phyloP scores from a whole-genome alignment of 2,329 filamentous ascomycete genomes.

The Fulvia fulva region DNA sequence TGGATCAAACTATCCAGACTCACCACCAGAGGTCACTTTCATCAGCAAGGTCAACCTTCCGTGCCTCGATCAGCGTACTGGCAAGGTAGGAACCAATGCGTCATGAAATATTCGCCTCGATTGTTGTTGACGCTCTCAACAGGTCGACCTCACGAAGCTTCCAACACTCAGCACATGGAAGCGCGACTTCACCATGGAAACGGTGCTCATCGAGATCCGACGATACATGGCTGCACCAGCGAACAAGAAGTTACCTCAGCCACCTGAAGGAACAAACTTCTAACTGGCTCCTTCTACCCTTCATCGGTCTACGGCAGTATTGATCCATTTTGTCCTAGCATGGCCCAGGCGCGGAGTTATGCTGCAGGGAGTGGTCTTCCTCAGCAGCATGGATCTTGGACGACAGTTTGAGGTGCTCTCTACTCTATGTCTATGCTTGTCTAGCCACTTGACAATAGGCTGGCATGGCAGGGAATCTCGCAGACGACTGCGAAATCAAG shows the following conservation, averaged over 20 bases:
- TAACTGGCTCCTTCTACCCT: constrained; percentile 8
- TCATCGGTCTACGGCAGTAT: not conserved
- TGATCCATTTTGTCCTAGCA: constrained; percentile 7
- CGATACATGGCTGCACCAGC: constrained; percentile 90
- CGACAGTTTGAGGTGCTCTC: constrained; percentile 1
- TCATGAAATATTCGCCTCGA: not conserved
- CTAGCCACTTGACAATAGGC: not conserved
- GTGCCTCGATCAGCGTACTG: constrained; percentile 76
- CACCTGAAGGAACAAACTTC: constrained; percentile 71
- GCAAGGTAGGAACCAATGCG: constrained; percentile 53
- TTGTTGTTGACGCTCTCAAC: not conserved
- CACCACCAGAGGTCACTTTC: constrained; percentile 85
- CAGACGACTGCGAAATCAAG: constrained; percentile 1
- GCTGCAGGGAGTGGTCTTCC: not conserved
- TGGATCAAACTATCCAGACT: constrained; percentile 81
- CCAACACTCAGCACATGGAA: constrained; percentile 88
- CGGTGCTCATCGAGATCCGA: constrained; percentile 74
- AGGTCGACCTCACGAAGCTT: constrained; percentile 80
- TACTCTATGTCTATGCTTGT: not conserved
- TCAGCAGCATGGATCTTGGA: not conserved
- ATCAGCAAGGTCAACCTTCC: constrained; percentile 95
- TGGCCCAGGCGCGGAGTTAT: constrained; percentile 12
- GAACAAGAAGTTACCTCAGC: constrained; percentile 94
- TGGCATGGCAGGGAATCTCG: constrained; percentile 1
- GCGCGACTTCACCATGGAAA: constrained; percentile 92